Evolutionary conservation across 2,329 filamentous ascomycete species (phyloP).

Genomic region (Ascochyta rabiei): DNA sequence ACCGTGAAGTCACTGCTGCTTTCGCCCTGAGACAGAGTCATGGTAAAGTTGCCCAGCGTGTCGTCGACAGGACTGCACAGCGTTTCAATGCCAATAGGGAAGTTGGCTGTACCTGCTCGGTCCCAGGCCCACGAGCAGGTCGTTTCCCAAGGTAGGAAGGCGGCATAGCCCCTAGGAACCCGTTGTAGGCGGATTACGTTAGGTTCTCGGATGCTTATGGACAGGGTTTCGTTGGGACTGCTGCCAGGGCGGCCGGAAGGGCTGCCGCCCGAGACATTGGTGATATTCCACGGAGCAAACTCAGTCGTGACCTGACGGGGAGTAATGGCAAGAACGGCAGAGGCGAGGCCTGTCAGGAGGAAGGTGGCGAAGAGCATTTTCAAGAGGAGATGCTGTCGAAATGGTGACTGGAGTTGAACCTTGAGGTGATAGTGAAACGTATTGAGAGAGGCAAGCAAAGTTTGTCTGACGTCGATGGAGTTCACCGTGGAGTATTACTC

Average conservation of each 20-base stretch:
- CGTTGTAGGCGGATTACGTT: neutral
- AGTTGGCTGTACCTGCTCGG: neutral
- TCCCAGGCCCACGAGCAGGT: constrained; percentile 6
- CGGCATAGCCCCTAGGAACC: neutral
- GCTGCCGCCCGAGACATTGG: neutral
- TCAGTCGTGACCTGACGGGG: neutral
- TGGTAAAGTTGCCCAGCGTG: constrained; percentile 7
- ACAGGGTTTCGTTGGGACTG: neutral
- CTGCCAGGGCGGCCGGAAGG: neutral
- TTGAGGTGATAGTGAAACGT: too few relatives aligned
- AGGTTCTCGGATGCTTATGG: constrained; percentile 5
- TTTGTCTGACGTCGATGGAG: too few relatives aligned
- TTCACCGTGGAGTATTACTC: too few relatives aligned
- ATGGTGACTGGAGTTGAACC: neutral
- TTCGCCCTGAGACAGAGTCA: neutral
- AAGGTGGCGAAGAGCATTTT: constrained; percentile 4
- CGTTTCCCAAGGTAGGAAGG: neutral
- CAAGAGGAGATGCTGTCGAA: neutral
- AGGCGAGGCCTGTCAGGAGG: constrained; percentile 5
- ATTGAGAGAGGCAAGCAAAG: too few relatives aligned
- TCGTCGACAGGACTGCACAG: neutral
- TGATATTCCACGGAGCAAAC: constrained; percentile 6
- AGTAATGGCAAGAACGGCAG: neutral
- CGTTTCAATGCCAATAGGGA: neutral
- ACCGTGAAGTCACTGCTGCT: constrained; percentile 2